Conservation (phyloP, 768 basidiomycete genomes). For the Amanita exitialis region DNA sequence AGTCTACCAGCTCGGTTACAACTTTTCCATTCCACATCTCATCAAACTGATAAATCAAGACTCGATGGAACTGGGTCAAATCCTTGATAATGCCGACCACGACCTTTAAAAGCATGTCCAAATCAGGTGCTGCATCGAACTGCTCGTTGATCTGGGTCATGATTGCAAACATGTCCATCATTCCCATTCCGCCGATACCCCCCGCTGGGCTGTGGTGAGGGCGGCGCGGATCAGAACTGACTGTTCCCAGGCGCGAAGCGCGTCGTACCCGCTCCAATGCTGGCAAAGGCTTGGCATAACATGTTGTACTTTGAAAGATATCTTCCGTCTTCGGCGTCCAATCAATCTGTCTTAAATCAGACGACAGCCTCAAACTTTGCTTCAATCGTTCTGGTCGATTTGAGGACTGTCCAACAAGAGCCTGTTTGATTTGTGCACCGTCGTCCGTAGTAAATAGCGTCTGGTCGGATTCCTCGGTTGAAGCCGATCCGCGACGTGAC, state of each 20-base stretch:
- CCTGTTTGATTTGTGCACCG: background rate
- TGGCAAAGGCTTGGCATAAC: slow-evolving; percentile 53
- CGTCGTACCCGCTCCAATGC: slow-evolving; percentile 61
- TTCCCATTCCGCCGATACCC: slow-evolving; percentile 30
- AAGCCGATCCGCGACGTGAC: background rate
- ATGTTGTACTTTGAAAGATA: slow-evolving; percentile 65
- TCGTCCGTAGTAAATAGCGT: background rate
- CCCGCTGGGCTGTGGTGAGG: slow-evolving; percentile 12
- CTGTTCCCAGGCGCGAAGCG: slow-evolving; percentile 18
- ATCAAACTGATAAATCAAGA: slow-evolving; percentile 78
- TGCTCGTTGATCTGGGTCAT: slow-evolving; percentile 79
- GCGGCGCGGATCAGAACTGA: slow-evolving; percentile 2
- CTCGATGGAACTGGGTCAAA: slow-evolving; percentile 73
- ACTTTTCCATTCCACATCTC: slow-evolving; percentile 72
- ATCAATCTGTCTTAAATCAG: background rate
- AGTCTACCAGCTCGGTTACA: slow-evolving; percentile 74
- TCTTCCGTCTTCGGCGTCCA: slow-evolving; percentile 45
- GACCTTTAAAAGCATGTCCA: slow-evolving; percentile 63
- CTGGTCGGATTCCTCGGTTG: background rate
- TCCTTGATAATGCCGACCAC: slow-evolving; percentile 67
- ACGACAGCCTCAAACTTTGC: too few species aligned
- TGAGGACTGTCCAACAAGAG: background rate
- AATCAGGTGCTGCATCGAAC: slow-evolving; percentile 50
- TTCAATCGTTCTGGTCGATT: background rate
- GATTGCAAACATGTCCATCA: slow-evolving; percentile 76